A percentile compares a stretch with the other conserved stretches of the same genome.
phyloP scores from a whole-genome alignment of 352 stramenopile species.

The Globisporangium mamillatum region DNA sequence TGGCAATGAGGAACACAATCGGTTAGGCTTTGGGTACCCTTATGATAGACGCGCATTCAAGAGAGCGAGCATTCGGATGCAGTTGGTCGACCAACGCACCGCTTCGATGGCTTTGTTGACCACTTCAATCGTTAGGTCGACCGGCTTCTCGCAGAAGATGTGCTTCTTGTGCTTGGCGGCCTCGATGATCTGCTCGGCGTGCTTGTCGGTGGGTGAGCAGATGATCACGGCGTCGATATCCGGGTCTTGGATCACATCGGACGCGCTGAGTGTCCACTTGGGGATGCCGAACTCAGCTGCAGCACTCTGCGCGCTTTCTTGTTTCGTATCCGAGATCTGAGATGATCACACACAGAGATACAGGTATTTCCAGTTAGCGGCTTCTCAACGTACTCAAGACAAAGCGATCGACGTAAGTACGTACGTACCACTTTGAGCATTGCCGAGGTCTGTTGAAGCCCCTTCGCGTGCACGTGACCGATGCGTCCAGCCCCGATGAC shows the following conservation, averaged over 20 bases:
- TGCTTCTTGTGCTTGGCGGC: slow-evolving; percentile 91
- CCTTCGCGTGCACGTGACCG: slow-evolving; percentile 52
- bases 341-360: not conserved
- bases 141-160: too few species aligned
- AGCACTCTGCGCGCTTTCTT: slow-evolving; percentile 29
- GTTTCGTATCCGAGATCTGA: slow-evolving; percentile 32
- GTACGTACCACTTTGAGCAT: slow-evolving; percentile 17
- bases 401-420: not conserved
- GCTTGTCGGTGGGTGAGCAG: slow-evolving; percentile 92
- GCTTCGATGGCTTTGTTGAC: too few species aligned
- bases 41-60: too few species aligned
- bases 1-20: too few species aligned
- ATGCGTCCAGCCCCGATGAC: slow-evolving; percentile 74
- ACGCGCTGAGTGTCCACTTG: slow-evolving; percentile 66
- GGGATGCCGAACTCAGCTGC: slow-evolving; percentile 48
- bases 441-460: slow-evolving; percentile 24
- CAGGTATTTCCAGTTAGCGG: not conserved
- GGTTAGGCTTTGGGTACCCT: too few species aligned
- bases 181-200: slow-evolving; percentile 95
- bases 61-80: too few species aligned
- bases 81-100: too few species aligned
- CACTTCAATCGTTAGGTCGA: too few species aligned
- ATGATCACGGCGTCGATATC: slow-evolving; percentile 96
- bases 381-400: not conserved
- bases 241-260: slow-evolving; percentile 91